phyloP scores from a whole-genome alignment of 2,329 filamentous ascomycete genomes.

The Ilyonectria mors-panacis region DNA sequence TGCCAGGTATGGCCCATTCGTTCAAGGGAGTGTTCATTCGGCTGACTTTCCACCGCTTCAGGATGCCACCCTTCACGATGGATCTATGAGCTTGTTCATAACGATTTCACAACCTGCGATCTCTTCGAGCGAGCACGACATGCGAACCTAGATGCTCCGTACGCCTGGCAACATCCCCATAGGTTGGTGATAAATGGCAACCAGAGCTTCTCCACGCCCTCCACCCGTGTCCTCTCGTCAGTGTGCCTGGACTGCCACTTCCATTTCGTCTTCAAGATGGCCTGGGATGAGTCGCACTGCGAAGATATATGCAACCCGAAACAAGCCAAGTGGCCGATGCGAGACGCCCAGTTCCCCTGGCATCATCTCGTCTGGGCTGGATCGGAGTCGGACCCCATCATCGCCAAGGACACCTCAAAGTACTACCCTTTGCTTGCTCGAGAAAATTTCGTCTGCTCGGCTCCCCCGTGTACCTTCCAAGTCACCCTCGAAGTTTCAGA shows the following conservation, averaged over 20 bases:
- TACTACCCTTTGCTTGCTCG: slow-evolving; percentile 57
- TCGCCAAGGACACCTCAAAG: slow-evolving; percentile 48
- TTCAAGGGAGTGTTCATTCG: neutral
- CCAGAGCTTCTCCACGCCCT: slow-evolving; percentile 52
- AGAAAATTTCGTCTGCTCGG: slow-evolving; percentile 60
- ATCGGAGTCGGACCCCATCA: slow-evolving; percentile 47
- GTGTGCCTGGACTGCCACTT: slow-evolving; percentile 59
- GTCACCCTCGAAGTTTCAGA: slow-evolving; percentile 64
- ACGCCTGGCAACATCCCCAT: slow-evolving; percentile 55
- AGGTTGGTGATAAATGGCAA: slow-evolving; percentile 58
- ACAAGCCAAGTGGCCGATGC: slow-evolving; percentile 54
- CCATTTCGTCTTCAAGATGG: slow-evolving; percentile 58
- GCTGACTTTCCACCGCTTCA: slow-evolving; percentile 38
- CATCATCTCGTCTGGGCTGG: slow-evolving; percentile 57
- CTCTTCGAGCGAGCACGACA: slow-evolving; percentile 54
- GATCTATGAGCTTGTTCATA: slow-evolving; percentile 58
- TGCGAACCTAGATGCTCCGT: slow-evolving; percentile 50
- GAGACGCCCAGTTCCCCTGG: slow-evolving; percentile 55
- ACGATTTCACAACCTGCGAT: slow-evolving; percentile 55
- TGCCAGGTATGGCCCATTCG: slow-evolving; percentile 45
- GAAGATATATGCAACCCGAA: slow-evolving; percentile 50
- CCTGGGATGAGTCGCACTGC: slow-evolving; percentile 50
- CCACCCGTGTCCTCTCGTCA: slow-evolving; percentile 52
- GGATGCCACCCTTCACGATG: slow-evolving; percentile 59
- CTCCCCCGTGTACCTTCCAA: slow-evolving; percentile 58